Evolutionary conservation across 2,329 filamentous ascomycete species (phyloP).

Genomic region (Aspergillus terreus): DNA sequence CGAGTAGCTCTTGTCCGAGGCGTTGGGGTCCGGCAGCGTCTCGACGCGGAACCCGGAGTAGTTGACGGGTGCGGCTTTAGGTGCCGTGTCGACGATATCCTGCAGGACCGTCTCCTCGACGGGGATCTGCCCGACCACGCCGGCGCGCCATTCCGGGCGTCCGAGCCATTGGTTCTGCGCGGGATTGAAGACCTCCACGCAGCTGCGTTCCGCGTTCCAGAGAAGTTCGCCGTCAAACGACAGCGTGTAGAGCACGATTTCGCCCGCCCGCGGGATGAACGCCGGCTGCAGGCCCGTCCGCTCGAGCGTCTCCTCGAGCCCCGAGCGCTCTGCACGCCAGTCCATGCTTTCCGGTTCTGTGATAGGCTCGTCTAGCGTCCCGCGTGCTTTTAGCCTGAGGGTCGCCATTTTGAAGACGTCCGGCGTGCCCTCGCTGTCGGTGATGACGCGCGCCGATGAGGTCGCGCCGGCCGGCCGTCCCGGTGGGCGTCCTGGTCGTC

Average conservation of each 20-base stretch:
- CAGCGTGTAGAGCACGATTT: constrained; percentile 53
- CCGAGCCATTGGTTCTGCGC: constrained; percentile 30
- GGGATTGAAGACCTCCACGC: constrained; percentile 31
- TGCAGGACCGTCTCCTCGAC: constrained; percentile 40
- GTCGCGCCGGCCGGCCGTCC: constrained; percentile 5
- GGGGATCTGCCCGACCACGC: constrained; percentile 52
- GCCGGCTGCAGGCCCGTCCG: constrained; percentile 43
- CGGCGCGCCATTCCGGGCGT: constrained; percentile 53
- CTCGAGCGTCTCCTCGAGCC: constrained; percentile 40
- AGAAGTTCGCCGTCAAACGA: constrained; percentile 35
- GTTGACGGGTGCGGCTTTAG: constrained; percentile 42
- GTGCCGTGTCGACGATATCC: constrained; percentile 43
- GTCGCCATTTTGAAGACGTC: constrained; percentile 52
- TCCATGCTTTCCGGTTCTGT: constrained; percentile 52
- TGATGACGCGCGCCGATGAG: constrained; percentile 3
- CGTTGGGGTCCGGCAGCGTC: constrained; percentile 51
- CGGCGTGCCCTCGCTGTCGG: constrained; percentile 52
- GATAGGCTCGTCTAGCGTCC: constrained; percentile 43
- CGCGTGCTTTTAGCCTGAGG: constrained; percentile 43
- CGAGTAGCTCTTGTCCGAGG: constrained; percentile 48
- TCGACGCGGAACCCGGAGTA: constrained; percentile 57
- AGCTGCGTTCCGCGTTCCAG: constrained; percentile 27
- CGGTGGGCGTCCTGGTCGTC: constrained; percentile 5
- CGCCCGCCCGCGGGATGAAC: constrained; percentile 54
- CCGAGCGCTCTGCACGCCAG: constrained; percentile 51